Evolutionary conservation across 352 stramenopile genomes (phyloP), one percentile per base, ranked within the genome.

Genomic region (Phytophthora litchii): DNA sequence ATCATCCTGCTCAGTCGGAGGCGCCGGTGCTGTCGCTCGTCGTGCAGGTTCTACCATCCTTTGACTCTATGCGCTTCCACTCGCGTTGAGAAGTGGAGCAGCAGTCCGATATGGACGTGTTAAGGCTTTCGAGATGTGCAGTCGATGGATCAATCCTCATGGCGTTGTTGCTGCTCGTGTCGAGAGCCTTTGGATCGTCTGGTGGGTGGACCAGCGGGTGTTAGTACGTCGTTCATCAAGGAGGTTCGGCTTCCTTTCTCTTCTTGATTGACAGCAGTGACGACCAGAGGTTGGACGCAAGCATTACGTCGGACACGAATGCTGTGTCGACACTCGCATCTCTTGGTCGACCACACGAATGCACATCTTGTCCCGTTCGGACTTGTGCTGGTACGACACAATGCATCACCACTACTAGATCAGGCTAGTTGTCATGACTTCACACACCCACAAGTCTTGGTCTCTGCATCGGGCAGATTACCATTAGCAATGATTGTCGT

Each of bases 221-320:
- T 54, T 65, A 47, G 41, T 53, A 45, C n/a, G 12, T 66, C 11
- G 20, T 34, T 11, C 17, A 43, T 34, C 38, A 16, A 47, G 51
- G 45, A 59, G 35, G 38, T 54, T 38, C 12, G 37, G 40, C 20
- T 27, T 1, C 43, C n/a, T 9, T 49, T 47, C 48, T 23, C 49
- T 71, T 71, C 49, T 44, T 46, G n/a, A 20, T 58, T 67, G 31
- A 29, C 62, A 71, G 62, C 62, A 71, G 62, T 40, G 27, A 3
- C 43, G 62, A 23, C 43, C 38, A 62, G 55, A 70, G 43, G 40
- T 41, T 19, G 43, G 54, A 12, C 42, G 16, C 14, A 1, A 25
- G 58, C 42, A 17, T 55, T 66, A 60, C 60, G 31, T 2, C 4
- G 11, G 16, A 50, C 14, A 9, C 36, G 29, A 40, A 6, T 20